These are phyloP conservation scores for Sutorius eximius DNA, from an alignment of 1,284 basidiomycete species.

Conservation along the genomic window DNA sequence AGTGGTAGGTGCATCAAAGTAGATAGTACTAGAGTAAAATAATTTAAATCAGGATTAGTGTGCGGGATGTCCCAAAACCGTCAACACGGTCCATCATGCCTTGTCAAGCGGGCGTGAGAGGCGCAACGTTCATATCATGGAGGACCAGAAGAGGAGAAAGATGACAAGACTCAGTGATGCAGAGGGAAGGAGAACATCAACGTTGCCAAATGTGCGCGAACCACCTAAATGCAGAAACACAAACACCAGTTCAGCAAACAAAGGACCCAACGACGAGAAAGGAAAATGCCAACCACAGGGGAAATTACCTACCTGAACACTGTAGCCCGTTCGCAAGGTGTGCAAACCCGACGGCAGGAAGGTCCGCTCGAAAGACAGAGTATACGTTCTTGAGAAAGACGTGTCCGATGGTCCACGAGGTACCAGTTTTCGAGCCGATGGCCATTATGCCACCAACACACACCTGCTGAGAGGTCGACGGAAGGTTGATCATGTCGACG, in stretches of 20 bases:
- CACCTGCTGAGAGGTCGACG: slow-evolving; percentile 9
- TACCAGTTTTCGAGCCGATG: not conserved
- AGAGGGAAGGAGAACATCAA: not conserved
- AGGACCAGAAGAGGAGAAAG: not conserved
- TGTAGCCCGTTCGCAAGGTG: slow-evolving; percentile 13
- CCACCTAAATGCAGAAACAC: not conserved
- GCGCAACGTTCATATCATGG: not conserved
- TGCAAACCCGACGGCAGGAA: slow-evolving; percentile 51
- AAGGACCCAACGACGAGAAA: not conserved
- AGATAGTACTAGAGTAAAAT: too few species aligned
- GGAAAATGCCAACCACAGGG: not conserved
- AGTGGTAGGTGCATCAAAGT: too few species aligned
- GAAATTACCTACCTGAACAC: not conserved
- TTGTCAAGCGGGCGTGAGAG: not conserved
- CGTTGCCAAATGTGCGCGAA: not conserved
- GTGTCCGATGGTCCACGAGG: slow-evolving; percentile 59
- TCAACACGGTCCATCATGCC: too few species aligned
- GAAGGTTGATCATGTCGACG: slow-evolving; percentile 48
- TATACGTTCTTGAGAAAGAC: slow-evolving; percentile 64
- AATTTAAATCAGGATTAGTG: too few species aligned
- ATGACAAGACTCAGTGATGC: not conserved
- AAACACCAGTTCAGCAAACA: too few species aligned
- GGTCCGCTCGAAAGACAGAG: slow-evolving; percentile 44
- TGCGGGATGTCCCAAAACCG: too few species aligned
- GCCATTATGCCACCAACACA: slow-evolving; percentile 68